phyloP scores from a whole-genome alignment of 768 basidiomycete genomes.

The Cystofilobasidium ferigula region DNA sequence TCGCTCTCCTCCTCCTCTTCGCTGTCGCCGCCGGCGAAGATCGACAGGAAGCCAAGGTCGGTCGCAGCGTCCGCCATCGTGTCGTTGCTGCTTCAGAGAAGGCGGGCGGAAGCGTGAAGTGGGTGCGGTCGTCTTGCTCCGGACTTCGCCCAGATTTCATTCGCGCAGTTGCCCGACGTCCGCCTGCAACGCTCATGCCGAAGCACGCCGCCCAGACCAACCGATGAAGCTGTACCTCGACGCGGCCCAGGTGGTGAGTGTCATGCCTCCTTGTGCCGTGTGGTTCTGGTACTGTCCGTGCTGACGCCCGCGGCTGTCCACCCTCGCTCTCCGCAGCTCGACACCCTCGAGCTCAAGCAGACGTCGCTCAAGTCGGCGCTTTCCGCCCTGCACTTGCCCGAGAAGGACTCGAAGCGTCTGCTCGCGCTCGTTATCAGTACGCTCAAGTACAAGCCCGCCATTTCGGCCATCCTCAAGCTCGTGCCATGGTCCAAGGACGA shows the following conservation, averaged over 20 bases:
- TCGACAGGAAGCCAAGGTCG: conserved; percentile 22
- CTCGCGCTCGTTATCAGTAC: conserved; percentile 69
- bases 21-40: conserved; percentile 10
- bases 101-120: no score
- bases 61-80: background rate
- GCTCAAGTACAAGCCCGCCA: conserved; percentile 75
- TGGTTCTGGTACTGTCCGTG: background rate
- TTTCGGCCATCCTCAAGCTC: conserved; percentile 57
- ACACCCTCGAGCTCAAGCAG: conserved; percentile 23
- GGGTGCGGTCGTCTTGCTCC: background rate
- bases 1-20: conserved; percentile 11
- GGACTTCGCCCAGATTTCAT: background rate
- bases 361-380: conserved; percentile 22
- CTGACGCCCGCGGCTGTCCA: background rate
- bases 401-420: conserved; percentile 24
- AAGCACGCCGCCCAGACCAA: no score
- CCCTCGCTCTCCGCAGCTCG: conserved; percentile 3
- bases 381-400: conserved; percentile 10
- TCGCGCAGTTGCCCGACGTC: background rate
- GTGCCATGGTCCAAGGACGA: conserved; percentile 64
- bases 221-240: conserved; percentile 23
- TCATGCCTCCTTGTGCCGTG: background rate
- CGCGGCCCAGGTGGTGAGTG: conserved; percentile 7
- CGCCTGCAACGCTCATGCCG: background rate
- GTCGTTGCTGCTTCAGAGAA: no score